These are phyloP conservation scores for Podochytrium sp. DNA, from an alignment of 192 early-diverging fungal genomes.

Conservation along the genomic window DNA sequence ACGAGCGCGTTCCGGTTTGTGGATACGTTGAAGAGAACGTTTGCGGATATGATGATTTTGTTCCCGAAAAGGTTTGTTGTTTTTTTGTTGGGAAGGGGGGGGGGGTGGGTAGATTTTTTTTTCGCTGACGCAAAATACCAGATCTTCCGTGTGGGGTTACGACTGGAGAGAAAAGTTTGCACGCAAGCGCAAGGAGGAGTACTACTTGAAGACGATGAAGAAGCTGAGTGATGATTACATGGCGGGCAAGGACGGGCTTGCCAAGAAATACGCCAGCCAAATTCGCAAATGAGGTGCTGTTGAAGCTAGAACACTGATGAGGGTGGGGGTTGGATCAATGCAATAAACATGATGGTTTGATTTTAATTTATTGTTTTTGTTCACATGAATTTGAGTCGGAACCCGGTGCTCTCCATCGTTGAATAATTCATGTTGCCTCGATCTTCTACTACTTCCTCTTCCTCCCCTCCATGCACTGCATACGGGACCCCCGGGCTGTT, in stretches of 20 bases:
- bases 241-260: neutral
- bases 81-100: neutral
- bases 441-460: conserved; percentile 49
- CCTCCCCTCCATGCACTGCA: conserved; percentile 54
- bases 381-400: conserved; percentile 54
- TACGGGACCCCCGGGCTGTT: conserved; percentile 64
- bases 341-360: too few relatives aligned
- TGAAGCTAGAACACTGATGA: too few relatives aligned
- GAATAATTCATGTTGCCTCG: conserved; percentile 53
- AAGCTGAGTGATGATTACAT: conserved; percentile 48
- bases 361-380: too few relatives aligned
- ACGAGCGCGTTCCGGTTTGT: conserved; percentile 57
- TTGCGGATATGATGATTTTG: conserved; percentile 71
- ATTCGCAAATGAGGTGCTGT: neutral
- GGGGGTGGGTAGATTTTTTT: neutral
- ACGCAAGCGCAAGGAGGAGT: conserved; percentile 44
- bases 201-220: conserved; percentile 44
- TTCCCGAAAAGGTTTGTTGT: conserved; percentile 54
- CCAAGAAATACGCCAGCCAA: conserved; percentile 26
- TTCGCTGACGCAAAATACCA: neutral
- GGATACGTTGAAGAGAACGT: conserved; percentile 59
- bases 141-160: conserved; percentile 54
- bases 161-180: conserved; percentile 46
- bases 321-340: too few relatives aligned
- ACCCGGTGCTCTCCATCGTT: conserved; percentile 58